Evolutionary conservation across 495 filamentous ascomycete genomes (phyloP).

Genomic region (Paragyromitra xinjiangensis): DNA sequence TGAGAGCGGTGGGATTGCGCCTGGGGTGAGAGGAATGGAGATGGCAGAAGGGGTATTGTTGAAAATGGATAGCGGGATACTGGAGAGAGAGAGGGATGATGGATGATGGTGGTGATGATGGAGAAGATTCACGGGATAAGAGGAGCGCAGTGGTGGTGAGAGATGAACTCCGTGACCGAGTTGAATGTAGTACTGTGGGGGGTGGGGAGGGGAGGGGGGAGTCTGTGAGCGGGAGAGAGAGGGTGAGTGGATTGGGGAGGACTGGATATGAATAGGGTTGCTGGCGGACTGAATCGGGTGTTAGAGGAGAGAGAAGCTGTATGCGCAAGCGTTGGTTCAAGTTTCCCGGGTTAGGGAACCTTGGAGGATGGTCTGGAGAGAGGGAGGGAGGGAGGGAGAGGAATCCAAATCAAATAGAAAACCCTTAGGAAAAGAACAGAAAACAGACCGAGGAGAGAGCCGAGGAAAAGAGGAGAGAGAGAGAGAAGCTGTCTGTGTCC

Average conservation of each 20-base stretch:
- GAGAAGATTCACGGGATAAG: constrained; percentile 36
- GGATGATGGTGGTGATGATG: constrained; percentile 53
- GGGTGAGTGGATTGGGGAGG: constrained; percentile 51
- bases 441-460: constrained; percentile 10
- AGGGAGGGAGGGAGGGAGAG: neutral
- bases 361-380: constrained; percentile 1
- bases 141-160: constrained; percentile 50
- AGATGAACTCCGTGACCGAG: constrained; percentile 37
- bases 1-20: constrained; percentile 32
- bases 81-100: constrained; percentile 13
- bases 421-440: neutral
- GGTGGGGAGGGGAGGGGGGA: constrained; percentile 1
- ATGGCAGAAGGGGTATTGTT: constrained; percentile 34
- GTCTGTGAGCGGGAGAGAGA: constrained; percentile 57
- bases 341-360: constrained; percentile 42
- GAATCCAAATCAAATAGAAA: neutral
- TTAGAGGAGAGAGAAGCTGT: constrained; percentile 59
- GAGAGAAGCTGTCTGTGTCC: constrained; percentile 39
- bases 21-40: constrained; percentile 50
- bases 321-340: constrained; percentile 43
- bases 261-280: constrained; percentile 59
- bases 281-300: constrained; percentile 62
- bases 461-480: constrained; percentile 49
- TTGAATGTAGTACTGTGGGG: constrained; percentile 39
- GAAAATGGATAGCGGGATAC: constrained; percentile 45